phyloP scores from a whole-genome alignment of 768 basidiomycete genomes.

The Kwoniella heveanensis region DNA sequence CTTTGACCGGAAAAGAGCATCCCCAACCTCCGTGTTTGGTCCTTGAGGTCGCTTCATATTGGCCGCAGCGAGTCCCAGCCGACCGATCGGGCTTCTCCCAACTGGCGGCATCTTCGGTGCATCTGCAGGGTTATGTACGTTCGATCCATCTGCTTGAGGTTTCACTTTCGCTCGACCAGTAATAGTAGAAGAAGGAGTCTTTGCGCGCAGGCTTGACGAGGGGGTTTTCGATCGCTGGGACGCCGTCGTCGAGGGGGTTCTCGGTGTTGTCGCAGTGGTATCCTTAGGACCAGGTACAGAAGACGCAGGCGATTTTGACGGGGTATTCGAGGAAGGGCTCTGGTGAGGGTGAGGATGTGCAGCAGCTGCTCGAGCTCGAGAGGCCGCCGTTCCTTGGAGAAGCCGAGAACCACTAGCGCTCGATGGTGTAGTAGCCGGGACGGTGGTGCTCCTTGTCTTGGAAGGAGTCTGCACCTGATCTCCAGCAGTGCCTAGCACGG shows the following conservation, averaged over 20 bases:
- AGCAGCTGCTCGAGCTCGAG: constrained; percentile 35
- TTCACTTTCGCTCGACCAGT: background rate
- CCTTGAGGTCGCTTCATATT: constrained; percentile 5
- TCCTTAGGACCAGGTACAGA: background rate
- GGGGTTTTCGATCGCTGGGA: background rate
- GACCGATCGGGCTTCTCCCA: constrained; percentile 32
- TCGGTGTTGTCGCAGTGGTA: constrained; percentile 1
- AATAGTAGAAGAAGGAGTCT: background rate
- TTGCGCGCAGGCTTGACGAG: constrained; percentile 1
- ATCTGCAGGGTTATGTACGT: background rate
- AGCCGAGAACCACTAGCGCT: constrained; percentile 24
- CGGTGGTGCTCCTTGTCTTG: constrained; percentile 1
- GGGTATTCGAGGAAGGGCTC: constrained; percentile 4
- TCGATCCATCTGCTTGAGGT: background rate
- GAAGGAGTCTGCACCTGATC: constrained; percentile 5
- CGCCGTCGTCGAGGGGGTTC: background rate
- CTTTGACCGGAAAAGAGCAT: no score
- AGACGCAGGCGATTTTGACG: background rate
- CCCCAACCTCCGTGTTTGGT: background rate
- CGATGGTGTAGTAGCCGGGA: background rate
- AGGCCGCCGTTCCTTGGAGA: constrained; percentile 48
- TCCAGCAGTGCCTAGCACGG: background rate
- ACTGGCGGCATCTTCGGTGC: constrained; percentile 22
- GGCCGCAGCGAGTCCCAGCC: constrained; percentile 36
- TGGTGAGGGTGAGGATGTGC: constrained; percentile 13